Base-by-base conservation (phyloP, 1,284 basidiomycete species). In the Malassezia furfur region DNA sequence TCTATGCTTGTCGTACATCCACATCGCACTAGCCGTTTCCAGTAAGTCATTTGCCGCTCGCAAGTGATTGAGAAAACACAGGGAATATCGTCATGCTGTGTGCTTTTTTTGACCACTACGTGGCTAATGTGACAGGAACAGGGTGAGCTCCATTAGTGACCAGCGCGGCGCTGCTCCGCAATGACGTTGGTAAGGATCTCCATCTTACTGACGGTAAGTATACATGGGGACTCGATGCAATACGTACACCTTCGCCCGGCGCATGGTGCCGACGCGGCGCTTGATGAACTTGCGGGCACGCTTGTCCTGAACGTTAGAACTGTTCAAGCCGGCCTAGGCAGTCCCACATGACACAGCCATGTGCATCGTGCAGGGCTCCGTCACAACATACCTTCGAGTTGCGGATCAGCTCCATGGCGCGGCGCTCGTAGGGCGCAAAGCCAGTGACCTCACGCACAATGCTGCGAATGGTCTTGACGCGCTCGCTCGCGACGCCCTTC, bases 351-450 rank as follows among this genome's bases (percentile, higher is more conserved):
- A 28, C 7, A 28, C 25, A 28, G n/a, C n/a, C 25, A 28, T 28
- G 25, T 4, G 25, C 7, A 7, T 28, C 25, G 25, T 28, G 7
- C 25, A 28, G 25, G 25, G 7, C 25, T 3, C 25, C 25, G 7
- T 28, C 25, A 15, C 30, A 5, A 77, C 84, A 67, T 75, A 88
- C 87, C 83, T 96, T 96, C 66, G 90, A 94, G 85, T 96, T 98
- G 78, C 93, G 85, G 81, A 98, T 80, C 82, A 99, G 78, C 80
- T 99, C 94, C 88, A 99, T 85, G 58, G 98, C 91, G 67, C 94
- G 85, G 76, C 91, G 84, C 83, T 99, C 94, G 78, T 99, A 99
- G 45, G 94, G 88, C 45, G 91, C 89, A 81, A 96, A 98, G 63
- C 94, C 94, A 75, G 85, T 89, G 25, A 78, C 75, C 65, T 76